Base-by-base conservation (phyloP, 2,329 filamentous ascomycete species). In the Hymenoscyphus albidus region DNA sequence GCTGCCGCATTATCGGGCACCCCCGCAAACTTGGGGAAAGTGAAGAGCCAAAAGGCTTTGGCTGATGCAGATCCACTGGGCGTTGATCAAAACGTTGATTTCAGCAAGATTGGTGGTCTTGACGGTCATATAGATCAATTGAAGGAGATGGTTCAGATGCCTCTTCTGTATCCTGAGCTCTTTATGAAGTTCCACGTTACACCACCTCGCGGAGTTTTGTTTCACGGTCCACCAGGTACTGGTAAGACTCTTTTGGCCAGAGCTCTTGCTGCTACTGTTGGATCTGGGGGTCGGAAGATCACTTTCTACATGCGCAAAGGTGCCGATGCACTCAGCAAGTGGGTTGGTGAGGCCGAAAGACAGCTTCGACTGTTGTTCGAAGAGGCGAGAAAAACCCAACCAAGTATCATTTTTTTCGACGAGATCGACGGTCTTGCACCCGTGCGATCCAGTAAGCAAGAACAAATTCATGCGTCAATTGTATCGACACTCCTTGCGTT, bases 281-380 rank as follows among this genome's bases (percentile, higher is more conserved):
- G 92, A 68, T 87, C 90, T 13, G 90, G 94, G 59, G 94, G 94
- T 27, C 89, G 90, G 70, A 98, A 98, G 76, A 95, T 99, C 68
- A 98, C 93, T 0, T 99, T 99, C 73, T 99, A 98, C 78, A 99
- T 99, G 95, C 90, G 95, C 66, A 99, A 99, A 78, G 96, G 95
- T 75, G 96, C 95, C 31, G 95, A 99, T 83, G 93, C 93, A 16
- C 81, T 99, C 67, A 97, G 93, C 78, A 99, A 99, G 78, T 99
- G 95, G 95, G 95, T 99, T 61, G 95, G 95, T 75, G 95, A 99
- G 78, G 95, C 96, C 10, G 95, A 99, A 78, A 90, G 94, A 78
- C 95, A 99, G 76, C 85, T 99, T 62, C 88, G 95, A 57, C 80
- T 98, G 64, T 83, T 99, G 5, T 99, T 99, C 69, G 95, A 98